A percentile compares a stretch with the other conserved stretches of the same genome.
phyloP scores from a whole-genome alignment of 106 monocot species.

The Dioscorea dumetorum region DNA sequence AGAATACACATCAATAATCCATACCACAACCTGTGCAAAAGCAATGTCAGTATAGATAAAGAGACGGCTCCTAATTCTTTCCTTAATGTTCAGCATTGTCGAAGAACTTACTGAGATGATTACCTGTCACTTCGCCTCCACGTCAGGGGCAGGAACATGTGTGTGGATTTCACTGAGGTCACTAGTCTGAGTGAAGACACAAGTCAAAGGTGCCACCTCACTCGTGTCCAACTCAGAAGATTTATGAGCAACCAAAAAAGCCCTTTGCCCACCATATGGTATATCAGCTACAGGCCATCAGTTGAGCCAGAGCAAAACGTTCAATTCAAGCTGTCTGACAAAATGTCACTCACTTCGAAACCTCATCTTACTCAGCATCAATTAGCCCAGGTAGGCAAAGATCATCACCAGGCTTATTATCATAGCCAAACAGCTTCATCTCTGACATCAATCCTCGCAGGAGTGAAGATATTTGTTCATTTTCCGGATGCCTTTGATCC shows the following conservation, averaged over 20 bases:
- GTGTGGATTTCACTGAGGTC: conserved; percentile 75
- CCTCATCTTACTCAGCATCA: neutral
- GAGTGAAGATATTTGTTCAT: conserved; percentile 34
- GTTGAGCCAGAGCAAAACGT: conserved; percentile 48
- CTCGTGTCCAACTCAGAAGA: conserved; percentile 58
- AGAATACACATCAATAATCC: conserved; percentile 94
- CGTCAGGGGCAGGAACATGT: conserved; percentile 93
- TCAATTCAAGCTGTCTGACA: neutral
- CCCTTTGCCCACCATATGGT: conserved; percentile 98
- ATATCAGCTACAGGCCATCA: conserved; percentile 89
- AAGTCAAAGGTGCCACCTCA: conserved; percentile 71
- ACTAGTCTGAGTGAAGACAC: conserved; percentile 83
- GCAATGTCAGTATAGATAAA: too few species aligned
- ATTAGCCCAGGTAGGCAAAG: conserved; percentile 6
- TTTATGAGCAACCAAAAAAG: conserved; percentile 53
- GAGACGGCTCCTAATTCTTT: too few species aligned
- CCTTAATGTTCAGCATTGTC: conserved; percentile 19
- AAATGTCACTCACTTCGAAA: neutral
- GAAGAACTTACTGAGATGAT: neutral
- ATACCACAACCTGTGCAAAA: conserved; percentile 73
- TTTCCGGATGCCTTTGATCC: conserved; percentile 25
- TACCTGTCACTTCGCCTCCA: conserved; percentile 98
- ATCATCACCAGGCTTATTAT: neutral
- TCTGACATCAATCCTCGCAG: conserved; percentile 29
- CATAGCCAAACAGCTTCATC: conserved; percentile 29